A percentile compares a stretch with the other conserved stretches of the same genome.
These are phyloP conservation scores for Nepenthes mirabilis DNA, from an alignment of 148 eudicot species.

Conservation along the genomic window DNA sequence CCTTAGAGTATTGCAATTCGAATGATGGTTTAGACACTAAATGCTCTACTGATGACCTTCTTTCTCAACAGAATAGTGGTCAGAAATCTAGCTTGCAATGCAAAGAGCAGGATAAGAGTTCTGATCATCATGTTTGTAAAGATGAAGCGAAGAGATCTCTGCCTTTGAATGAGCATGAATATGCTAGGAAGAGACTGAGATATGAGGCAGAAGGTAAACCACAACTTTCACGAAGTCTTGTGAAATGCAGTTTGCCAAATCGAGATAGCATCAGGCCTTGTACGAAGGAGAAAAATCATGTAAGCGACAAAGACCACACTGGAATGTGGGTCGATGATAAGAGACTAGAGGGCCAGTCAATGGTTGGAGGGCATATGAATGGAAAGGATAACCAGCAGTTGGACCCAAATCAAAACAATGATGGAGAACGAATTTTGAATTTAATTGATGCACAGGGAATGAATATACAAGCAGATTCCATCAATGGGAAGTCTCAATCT, in stretches of 20 bases:
- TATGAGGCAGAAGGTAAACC: constrained; percentile 1
- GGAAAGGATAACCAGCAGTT: constrained; percentile 2
- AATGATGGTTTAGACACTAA: not conserved
- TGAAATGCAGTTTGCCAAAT: not conserved
- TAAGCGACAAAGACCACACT: constrained; percentile 3
- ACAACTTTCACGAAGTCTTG: not conserved
- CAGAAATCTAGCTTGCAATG: constrained; percentile 11
- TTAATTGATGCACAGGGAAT: constrained; percentile 3
- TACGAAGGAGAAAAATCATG: constrained; percentile 8
- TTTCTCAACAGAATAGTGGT: constrained; percentile 4
- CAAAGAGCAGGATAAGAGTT: constrained; percentile 14
- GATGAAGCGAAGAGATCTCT: constrained; percentile 9
- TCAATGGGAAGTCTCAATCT: constrained; percentile 11
- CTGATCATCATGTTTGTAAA: constrained; percentile 7
- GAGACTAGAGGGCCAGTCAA: not conserved
- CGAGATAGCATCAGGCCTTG: constrained; percentile 8
- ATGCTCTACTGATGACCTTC: constrained; percentile 5
- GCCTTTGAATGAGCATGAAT: constrained; percentile 10
- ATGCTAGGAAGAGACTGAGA: constrained; percentile 5
- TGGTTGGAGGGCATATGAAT: not conserved
- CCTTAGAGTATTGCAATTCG: not conserved
- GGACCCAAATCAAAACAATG: constrained; percentile 2
- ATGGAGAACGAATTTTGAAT: constrained; percentile 4
- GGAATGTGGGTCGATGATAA: constrained; percentile 7
- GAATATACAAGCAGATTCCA: constrained; percentile 4